Percentiles rank a stretch among this genome's conserved stretches.
phyloP scores from a whole-genome alignment of 1,139 yeast species.

The Hansenula sp. region DNA sequence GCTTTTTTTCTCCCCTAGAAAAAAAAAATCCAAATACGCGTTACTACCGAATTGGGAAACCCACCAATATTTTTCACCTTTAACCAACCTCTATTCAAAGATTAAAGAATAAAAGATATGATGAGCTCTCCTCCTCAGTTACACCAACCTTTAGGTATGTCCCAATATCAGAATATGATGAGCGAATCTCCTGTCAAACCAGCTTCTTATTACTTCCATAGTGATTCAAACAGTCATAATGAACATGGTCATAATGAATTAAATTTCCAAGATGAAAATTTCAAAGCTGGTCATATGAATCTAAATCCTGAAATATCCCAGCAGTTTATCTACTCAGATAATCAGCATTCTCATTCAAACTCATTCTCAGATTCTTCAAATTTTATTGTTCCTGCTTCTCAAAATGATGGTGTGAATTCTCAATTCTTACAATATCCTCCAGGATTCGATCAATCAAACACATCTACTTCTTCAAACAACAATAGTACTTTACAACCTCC shows the following conservation, averaged over 20 bases:
- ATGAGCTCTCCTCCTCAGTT: slow-evolving; percentile 11
- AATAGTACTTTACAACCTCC: neutral
- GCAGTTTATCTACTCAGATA: slow-evolving; percentile 3
- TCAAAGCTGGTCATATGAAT: slow-evolving; percentile 5
- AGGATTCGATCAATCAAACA: slow-evolving; percentile 4
- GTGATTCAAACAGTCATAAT: neutral
- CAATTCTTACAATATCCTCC: slow-evolving; percentile 13
- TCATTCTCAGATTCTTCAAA: neutral
- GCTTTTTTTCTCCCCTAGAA: no score
- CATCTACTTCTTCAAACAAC: no score
- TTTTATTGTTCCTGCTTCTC: slow-evolving; percentile 11
- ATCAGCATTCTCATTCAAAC: slow-evolving; percentile 4
- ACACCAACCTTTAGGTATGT: slow-evolving; percentile 11
- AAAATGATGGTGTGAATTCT: slow-evolving; percentile 7
- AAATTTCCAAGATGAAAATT: slow-evolving; percentile 8
- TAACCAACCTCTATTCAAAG: neutral
- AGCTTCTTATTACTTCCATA: slow-evolving; percentile 13
- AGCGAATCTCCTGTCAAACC: slow-evolving; percentile 17
- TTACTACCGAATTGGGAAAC: slow-evolving; percentile 5
- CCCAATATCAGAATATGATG: slow-evolving; percentile 14
- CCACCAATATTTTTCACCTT: neutral
- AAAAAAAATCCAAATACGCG: slow-evolving; percentile 2
- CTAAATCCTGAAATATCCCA: slow-evolving; percentile 3
- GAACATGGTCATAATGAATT: neutral
- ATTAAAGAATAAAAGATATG: neutral